A percentile compares a stretch with the other conserved stretches of the same genome.
phyloP scores from a whole-genome alignment of 2,329 filamentous ascomycete species.

The Xylariaceae sp. region DNA sequence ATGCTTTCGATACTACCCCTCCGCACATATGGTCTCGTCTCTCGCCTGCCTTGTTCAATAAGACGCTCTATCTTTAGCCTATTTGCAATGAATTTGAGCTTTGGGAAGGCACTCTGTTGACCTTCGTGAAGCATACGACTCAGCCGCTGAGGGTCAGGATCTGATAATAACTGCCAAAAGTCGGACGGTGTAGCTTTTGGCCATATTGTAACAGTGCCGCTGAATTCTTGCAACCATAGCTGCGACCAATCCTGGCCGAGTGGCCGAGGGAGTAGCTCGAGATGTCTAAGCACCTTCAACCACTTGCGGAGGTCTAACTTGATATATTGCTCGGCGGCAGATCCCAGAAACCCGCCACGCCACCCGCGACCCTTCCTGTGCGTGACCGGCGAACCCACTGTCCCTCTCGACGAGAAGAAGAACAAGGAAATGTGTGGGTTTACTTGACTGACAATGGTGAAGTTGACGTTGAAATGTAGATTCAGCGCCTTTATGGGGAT shows the following conservation, averaged over 20 bases:
- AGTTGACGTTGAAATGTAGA: constrained; percentile 97
- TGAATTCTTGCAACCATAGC: constrained; percentile 93
- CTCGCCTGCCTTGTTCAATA: constrained; percentile 55
- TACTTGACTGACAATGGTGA: constrained; percentile 82
- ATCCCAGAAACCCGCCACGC: constrained; percentile 92
- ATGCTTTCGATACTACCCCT: constrained; percentile 57
- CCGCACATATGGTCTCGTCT: constrained; percentile 46
- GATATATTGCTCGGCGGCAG: constrained; percentile 87
- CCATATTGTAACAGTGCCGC: constrained; percentile 94
- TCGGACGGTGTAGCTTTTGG: constrained; percentile 75
- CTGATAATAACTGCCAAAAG: constrained; percentile 80
- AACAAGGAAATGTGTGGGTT: constrained; percentile 98
- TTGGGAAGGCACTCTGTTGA: constrained; percentile 84
- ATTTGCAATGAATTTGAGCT: constrained; percentile 87
- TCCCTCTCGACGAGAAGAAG: constrained; percentile 93
- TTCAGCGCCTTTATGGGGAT: constrained; percentile 94
- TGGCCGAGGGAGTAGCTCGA: constrained; percentile 85
- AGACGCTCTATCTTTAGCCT: constrained; percentile 75
- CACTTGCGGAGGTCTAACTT: constrained; percentile 97
- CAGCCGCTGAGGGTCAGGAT: constrained; percentile 71
- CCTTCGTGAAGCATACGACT: constrained; percentile 88
- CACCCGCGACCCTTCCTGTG: constrained; percentile 91
- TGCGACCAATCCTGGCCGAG: constrained; percentile 95
- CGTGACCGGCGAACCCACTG: constrained; percentile 88
- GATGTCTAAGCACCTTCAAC: constrained; percentile 88